Base-by-base conservation (phyloP, 345 rosid species). In the Salix koriyanagi region DNA sequence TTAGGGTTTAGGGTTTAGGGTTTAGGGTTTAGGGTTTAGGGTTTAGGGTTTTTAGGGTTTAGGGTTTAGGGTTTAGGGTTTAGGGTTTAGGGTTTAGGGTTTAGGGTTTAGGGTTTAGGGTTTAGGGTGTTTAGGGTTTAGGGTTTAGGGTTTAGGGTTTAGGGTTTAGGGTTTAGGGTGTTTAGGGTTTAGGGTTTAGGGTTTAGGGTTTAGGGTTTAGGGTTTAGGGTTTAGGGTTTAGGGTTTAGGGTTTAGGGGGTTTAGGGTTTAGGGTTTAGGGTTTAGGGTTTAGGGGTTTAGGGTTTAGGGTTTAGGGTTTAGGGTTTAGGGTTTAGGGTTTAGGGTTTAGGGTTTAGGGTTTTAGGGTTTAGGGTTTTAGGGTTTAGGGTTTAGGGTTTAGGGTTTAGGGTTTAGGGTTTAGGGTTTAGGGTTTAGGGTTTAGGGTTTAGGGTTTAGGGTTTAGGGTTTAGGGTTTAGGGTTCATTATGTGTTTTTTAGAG, bases 221-320 rank as follows among this genome's bases (percentile, higher is more conserved):
- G 83, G 76, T 72, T 80, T 66, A 67, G 80, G 83, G 76, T 81
- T 81, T 72, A 73, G 78, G 81, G 77, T 82, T 82, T 77, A 78
- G 84, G 84, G 74, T 81, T 82, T 71, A 50, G 79, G 80, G 75
- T 76, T 81, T 77, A 52, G 70, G 77, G 77, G 26, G 1, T 77
- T 80, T 82, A 62, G 72, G 81, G 81, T 75, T 81, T 72, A 67
- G 74, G 79, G 76, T 70, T 77, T 81, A 77, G 79, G 81, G 81
- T 64, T 77, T 81, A 60, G 84, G 81, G 84, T 74, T 66, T 74
- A 37, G 66, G 74, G 74, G 1, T 60, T 71, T 71, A 30, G 60
- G 74, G 74, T 60, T 71, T 25, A 18, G 60, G 74, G 74, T 60
- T 71, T 71, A 70, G 74, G 80, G 76, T 66, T 77, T 65, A 62